Percentiles rank a stretch among this genome's conserved stretches.
Conservation (phyloP, 2,329 filamentous ascomycete species). For the Colletotrichum sp. region DNA sequence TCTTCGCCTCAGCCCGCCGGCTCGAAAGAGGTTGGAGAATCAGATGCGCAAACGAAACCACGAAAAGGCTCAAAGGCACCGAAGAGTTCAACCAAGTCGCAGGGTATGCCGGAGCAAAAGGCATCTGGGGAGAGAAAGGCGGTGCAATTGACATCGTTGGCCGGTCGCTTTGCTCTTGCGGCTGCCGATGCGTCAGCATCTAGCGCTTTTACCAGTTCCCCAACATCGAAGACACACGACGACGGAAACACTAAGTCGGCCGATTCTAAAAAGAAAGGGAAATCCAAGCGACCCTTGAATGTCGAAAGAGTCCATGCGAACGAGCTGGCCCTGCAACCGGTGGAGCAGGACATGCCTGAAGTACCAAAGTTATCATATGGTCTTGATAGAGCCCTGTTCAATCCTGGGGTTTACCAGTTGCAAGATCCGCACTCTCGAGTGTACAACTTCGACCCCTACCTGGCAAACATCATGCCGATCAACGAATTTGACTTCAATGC, state of each 20-base stretch:
- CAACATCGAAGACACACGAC: not conserved
- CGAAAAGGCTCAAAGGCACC: not conserved
- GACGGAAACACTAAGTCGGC: not conserved
- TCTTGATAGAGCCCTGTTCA: conserved; percentile 92
- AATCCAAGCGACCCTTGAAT: not conserved
- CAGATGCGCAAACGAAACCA: not conserved
- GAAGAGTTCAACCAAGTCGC: not conserved
- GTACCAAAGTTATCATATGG: conserved; percentile 74
- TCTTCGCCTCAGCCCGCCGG: not conserved
- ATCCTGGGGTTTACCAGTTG: conserved; percentile 88
- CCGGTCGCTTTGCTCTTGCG: not conserved
- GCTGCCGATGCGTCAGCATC: not conserved
- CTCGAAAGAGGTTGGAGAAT: not conserved
- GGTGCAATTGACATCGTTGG: not conserved
- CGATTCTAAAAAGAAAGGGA: not conserved
- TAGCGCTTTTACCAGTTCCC: not conserved
- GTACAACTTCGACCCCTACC: conserved; percentile 96
- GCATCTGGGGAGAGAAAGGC: not conserved
- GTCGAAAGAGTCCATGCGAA: not conserved
- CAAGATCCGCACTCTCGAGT: conserved; percentile 88
- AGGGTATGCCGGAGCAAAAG: not conserved
- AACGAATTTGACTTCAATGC: conserved; percentile 91
- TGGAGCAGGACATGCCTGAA: conserved; percentile 34
- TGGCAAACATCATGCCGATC: conserved; percentile 91
- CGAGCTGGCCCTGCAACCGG: conserved; percentile 31